Evolutionary conservation across 208 protist genomes (phyloP), one percentile per base, ranked within the genome.

Genomic region (Acanthamoeba castellanii): DNA sequence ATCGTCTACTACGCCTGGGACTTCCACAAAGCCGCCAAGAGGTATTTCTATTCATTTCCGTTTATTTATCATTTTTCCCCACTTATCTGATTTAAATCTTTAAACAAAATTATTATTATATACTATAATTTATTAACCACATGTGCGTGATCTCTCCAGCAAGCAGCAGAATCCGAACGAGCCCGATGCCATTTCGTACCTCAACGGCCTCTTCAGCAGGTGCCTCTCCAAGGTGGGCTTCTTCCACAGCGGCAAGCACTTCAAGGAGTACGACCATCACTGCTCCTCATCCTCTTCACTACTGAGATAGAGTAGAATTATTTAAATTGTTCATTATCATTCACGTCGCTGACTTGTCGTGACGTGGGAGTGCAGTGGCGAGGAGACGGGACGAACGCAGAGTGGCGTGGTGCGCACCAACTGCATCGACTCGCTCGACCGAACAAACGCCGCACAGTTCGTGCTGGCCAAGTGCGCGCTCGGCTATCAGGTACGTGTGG

Each of bases 351-450:
- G 25, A 85, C 50, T 0, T 32, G 22, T 85, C 30, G 50, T 85
- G 78, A 9, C 27, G 78, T 85, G 78, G 11, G 37, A 20, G 9
- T 50, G 37, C 37, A 74, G 89, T 37, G 89, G n/a, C 25, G 59
- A 81, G 82, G 61, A 88, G 8, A 42, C n/a, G 50, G 96, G 95
- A 18, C 66, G 32, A 45, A 84, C 90, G 30, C 99, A 99, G 94
- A 76, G 91, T 34, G 99, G 99, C 78, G 97, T 99, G 0, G 95
- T 99, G 68, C 98, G 99, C 55, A 98, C 97, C 42, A 99, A 99
- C 96, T 99, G 99, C 96, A 98, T 99, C 50, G 99, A 99, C 95
- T 99, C 98, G 81, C 97, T 99, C 20, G 99, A 99, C 96, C 97
- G 99, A 50, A 99, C 99, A 0, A 99, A 99, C 97, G 96, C 99